These are phyloP conservation scores for Diaporthe amygdali DNA, from an alignment of 2,329 filamentous ascomycete species.

Conservation along the genomic window DNA sequence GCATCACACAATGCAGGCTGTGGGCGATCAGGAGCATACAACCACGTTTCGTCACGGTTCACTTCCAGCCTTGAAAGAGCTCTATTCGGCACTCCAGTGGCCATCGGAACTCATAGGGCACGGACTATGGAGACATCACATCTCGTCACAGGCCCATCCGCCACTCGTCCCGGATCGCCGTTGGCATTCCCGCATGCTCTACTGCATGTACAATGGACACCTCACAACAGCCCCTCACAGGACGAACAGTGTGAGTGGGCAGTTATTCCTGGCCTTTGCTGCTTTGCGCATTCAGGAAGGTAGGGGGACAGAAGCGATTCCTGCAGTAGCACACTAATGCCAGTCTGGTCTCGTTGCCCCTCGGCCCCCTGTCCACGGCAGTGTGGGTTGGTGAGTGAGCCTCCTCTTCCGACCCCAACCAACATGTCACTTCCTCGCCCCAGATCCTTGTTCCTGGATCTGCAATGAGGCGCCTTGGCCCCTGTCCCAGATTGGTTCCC, in stretches of 20 bases:
- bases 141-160: slow-evolving; percentile 2
- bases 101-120: not conserved
- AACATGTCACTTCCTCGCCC: slow-evolving; percentile 10
- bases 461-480: slow-evolving; percentile 11
- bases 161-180: not conserved
- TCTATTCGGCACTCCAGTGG: not conserved
- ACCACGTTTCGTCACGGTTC: not conserved
- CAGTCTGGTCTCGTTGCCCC: not conserved
- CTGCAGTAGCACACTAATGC: not conserved
- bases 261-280: not conserved
- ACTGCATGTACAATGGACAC: not conserved
- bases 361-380: slow-evolving; percentile 1
- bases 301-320: not conserved
- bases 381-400: not conserved
- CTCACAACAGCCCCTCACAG: not conserved
- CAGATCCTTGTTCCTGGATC: slow-evolving; percentile 17
- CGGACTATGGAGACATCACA: not conserved
- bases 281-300: not conserved
- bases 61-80: not conserved
- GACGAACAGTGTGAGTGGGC: not conserved
- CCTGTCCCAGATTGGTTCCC: slow-evolving; percentile 2
- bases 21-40: not conserved
- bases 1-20: not conserved
- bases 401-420: not conserved
- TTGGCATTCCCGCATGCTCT: slow-evolving; percentile 9